These are phyloP conservation scores for Jacaranda mimosifolia DNA, from an alignment of 257 asterid species.

Conservation along the genomic window DNA sequence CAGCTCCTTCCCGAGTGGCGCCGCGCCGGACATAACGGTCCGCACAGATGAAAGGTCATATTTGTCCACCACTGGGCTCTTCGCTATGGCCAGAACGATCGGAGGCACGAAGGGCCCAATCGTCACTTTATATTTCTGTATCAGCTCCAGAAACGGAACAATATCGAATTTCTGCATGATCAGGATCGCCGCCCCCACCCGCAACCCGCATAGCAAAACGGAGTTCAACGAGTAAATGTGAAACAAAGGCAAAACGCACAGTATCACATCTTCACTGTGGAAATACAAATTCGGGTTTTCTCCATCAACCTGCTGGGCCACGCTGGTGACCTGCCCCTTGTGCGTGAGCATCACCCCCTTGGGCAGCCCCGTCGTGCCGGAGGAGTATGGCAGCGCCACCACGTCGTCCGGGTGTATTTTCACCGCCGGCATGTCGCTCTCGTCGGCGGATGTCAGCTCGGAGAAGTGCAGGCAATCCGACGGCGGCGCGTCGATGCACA, in stretches of 20 bases:
- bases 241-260: conserved; percentile 81
- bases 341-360: conserved; percentile 98
- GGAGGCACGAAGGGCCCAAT: conserved; percentile 95
- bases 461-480: conserved; percentile 64
- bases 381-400: conserved; percentile 92
- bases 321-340: conserved; percentile 81
- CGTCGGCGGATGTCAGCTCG: conserved; percentile 55
- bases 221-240: conserved; percentile 86
- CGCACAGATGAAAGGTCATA: conserved; percentile 84
- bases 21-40: conserved; percentile 96
- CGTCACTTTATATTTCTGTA: conserved; percentile 77
- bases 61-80: conserved; percentile 76
- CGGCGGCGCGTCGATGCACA: conserved; percentile 58
- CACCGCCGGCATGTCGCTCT: conserved; percentile 60
- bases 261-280: conserved; percentile 77
- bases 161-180: conserved; percentile 88
- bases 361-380: conserved; percentile 95
- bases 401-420: conserved; percentile 68
- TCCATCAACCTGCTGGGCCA: conserved; percentile 95
- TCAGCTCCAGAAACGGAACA: conserved; percentile 68
- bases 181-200: conserved; percentile 87
- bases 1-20: conserved; percentile 94
- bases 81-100: conserved; percentile 74
- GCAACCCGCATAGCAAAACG: conserved; percentile 77
- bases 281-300: conserved; percentile 87